Base-by-base conservation (phyloP, 306 rosid species). In the Pyrus betulifolia region DNA sequence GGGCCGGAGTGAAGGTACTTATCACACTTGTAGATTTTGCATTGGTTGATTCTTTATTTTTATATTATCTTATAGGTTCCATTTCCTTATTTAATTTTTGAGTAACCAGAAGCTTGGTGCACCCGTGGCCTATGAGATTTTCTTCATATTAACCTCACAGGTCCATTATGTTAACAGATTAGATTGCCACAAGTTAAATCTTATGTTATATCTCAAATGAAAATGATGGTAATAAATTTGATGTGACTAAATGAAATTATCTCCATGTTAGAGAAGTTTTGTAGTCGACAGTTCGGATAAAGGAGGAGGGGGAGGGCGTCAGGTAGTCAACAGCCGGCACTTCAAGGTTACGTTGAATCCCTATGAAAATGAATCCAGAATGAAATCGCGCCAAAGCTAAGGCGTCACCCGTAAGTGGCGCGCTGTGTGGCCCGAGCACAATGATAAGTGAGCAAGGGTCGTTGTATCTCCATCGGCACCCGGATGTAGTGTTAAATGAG, bases 1-100 rank as follows among this genome's bases (percentile, higher is more conserved):
- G 86, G 90, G 84, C 71, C 90, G 83, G 77, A 77, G 71, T 65
- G 97, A 73, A 84, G 96, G 97, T 92, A 86, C 31, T 33, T 11
- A 3, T 11, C 69, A 44, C 77, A 72, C 40, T 58, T 7, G n/a
- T 22, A 35, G 45, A 72, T 8, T 17, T 33, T 35, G 64, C 33
- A 25, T 72, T 59, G 27, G 18, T 60, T 73, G 55, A 23, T 59
- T 73, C 17, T 17, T 67, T 67, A 8, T 2, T 78, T 72, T 74
- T 67, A 27, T 22, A 13, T 14, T 8, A 75, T 21, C 25, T 42
- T 75, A 12, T 60, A 18, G 8, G 74, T 49, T 51, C 69, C 22
- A 8, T 35, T 17, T 27, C 52, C 57, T 76, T 40, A 31, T 31
- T 44, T 65, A 27, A 25, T 33, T 71, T 72, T 40, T 72, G 52